These are phyloP conservation scores for Amanita phalloides DNA, from an alignment of 768 basidiomycete genomes.

Conservation along the genomic window DNA sequence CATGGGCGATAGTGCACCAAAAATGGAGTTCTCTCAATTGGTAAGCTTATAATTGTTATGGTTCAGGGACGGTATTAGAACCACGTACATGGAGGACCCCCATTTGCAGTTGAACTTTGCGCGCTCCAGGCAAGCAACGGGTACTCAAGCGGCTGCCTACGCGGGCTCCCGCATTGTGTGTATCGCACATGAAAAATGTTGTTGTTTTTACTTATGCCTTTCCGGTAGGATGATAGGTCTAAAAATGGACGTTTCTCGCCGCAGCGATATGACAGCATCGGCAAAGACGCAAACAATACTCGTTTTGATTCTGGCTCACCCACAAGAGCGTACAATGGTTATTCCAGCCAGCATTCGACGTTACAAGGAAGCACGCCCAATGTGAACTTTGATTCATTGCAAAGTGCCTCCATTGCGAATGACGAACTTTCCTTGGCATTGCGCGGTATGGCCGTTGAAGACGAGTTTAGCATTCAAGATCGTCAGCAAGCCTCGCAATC, in stretches of 20 bases:
- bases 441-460: conserved; percentile 34
- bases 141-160: conserved; percentile 25
- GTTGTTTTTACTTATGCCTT: conserved; percentile 8
- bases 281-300: conserved; percentile 26
- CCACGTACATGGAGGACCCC: conserved; percentile 26
- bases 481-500: conserved; percentile 11
- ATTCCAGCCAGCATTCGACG: conserved; percentile 12
- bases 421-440: conserved; percentile 46
- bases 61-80: conserved; percentile 7
- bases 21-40: conserved; percentile 38
- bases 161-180: conserved; percentile 31
- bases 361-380: conserved; percentile 4
- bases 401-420: conserved; percentile 30
- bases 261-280: conserved; percentile 39
- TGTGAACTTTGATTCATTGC: conserved; percentile 13
- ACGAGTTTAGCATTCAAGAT: conserved; percentile 15
- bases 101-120: conserved; percentile 30
- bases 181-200: conserved; percentile 2
- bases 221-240: conserved; percentile 34
- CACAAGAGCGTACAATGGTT: conserved; percentile 25
- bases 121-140: conserved; percentile 34
- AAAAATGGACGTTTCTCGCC: conserved; percentile 44
- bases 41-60: conserved; percentile 22
- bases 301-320: conserved; percentile 37
- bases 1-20: conserved; percentile 31